These are phyloP conservation scores for Cystobasidiopsis lactophilus DNA, from an alignment of 768 basidiomycete genomes.

Conservation along the genomic window DNA sequence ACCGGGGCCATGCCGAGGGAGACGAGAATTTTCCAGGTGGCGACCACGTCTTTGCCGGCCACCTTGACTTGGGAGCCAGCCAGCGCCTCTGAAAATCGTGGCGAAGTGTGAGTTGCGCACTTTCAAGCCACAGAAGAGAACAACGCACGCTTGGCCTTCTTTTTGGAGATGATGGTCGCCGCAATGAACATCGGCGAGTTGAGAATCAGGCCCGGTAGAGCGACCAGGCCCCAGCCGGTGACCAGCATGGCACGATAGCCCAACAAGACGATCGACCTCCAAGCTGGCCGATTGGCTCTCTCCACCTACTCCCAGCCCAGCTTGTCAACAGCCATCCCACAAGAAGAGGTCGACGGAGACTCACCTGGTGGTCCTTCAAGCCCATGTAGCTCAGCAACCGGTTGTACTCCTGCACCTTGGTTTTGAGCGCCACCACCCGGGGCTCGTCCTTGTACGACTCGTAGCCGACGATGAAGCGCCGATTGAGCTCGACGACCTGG, in stretches of 20 bases:
- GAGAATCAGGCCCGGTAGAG: conserved; percentile 71
- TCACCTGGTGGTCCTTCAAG: conserved; percentile 74
- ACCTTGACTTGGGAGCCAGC: conserved; percentile 89
- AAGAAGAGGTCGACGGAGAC: conserved; percentile 4
- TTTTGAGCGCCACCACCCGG: conserved; percentile 54
- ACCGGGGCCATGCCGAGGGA: conserved; percentile 75
- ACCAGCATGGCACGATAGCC: conserved; percentile 60
- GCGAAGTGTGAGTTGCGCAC: too few relatives aligned
- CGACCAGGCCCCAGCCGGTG: conserved; percentile 55
- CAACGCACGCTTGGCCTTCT: conserved; percentile 60
- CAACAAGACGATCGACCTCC: conserved; percentile 67
- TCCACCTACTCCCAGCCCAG: conserved; percentile 39
- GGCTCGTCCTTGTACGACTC: conserved; percentile 80
- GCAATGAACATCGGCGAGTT: conserved; percentile 84
- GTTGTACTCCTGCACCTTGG: conserved; percentile 72
- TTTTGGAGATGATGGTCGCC: conserved; percentile 64
- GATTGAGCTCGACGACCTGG: conserved; percentile 85
- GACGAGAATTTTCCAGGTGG: conserved; percentile 92
- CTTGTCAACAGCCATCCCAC: neutral
- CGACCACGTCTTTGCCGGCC: conserved; percentile 85
- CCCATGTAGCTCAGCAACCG: conserved; percentile 69
- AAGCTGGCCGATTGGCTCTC: conserved; percentile 56
- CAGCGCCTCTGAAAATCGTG: conserved; percentile 48
- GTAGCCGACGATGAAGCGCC: conserved; percentile 80
- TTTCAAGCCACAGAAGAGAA: neutral